Evolutionary conservation across 148 eudicot species (phyloP), one percentile per base, ranked within the genome.

Genomic region (Nepenthes gracilis): DNA sequence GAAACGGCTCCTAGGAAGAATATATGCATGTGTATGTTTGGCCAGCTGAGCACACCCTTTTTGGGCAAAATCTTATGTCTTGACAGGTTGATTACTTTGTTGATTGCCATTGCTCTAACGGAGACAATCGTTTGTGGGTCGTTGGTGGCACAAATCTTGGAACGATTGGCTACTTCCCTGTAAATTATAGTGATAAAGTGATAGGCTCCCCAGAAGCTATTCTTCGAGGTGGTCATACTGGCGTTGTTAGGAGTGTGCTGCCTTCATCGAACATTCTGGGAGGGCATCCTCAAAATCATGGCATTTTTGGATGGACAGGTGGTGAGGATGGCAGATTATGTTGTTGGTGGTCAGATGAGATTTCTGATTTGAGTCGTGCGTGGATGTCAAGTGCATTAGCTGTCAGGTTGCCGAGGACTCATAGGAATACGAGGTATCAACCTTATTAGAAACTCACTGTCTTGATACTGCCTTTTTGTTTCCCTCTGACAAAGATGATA

Each of bases 311-410:
- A 38, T 93, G 99, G 99, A 86, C 87, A 1, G 96, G 99, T 33
- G 99, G 96, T 6, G 99, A 93, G 64, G 99, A 93, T 77, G 99
- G 99, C 11, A 84, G 95, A 37, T 66, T 93, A 57, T 88, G 99
- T 79, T 88, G 95, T 64, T 93, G 99, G 99, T 72, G 74, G 36
- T 79, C 99, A 0, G 92, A 88, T 50, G 87, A 74, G 61, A 75
- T 76, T 0, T 63, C 71, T 10, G 81, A 80, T 55, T 60, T 65
- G 23, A 80, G 72, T 56, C 83, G 70, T 33, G 93, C 99, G 1
- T 93, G 96, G 96, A 80, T 93, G 35, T 86, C 92, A 37, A 76
- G 75, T 38, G 53, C 77, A 51, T 67, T 88, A 9, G 86, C 77
- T 7, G 43, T 75, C 23, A 93, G 82, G 78, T 64, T 82, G 1